Conservation (phyloP, 2,329 filamentous ascomycete genomes). For the Trichoderma polysporum region DNA sequence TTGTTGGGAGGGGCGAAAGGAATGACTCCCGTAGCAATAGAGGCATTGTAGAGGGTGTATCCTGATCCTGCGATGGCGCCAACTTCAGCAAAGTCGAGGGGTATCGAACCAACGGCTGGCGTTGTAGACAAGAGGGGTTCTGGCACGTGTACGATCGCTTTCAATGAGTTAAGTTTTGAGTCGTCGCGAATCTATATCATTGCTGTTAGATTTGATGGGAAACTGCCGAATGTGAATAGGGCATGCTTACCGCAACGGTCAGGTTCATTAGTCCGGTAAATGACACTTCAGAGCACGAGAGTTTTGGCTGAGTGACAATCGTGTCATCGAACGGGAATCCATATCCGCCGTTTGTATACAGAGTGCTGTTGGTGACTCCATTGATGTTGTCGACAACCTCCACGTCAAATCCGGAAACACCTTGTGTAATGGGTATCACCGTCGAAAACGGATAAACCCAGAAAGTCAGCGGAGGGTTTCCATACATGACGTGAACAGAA, state of each 20-base stretch:
- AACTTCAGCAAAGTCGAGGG: constrained; percentile 9
- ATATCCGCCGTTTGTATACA: constrained; percentile 19
- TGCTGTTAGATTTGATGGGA: neutral
- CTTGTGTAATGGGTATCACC: constrained; percentile 8
- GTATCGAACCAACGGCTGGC: constrained; percentile 3
- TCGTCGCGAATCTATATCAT: neutral
- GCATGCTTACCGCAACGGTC: constrained; percentile 1
- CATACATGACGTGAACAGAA: constrained; percentile 6
- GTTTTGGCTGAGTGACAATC: constrained; percentile 6
- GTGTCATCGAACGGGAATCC: constrained; percentile 22
- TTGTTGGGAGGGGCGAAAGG: neutral
- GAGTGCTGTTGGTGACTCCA: constrained; percentile 11
- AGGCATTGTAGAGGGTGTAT: constrained; percentile 19
- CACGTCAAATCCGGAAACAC: constrained; percentile 21
- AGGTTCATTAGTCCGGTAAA: constrained; percentile 7
- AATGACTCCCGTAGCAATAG: constrained; percentile 2
- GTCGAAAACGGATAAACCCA: constrained; percentile 14
- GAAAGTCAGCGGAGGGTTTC: constrained; percentile 16
- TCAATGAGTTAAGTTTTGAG: neutral
- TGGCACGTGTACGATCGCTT: neutral
- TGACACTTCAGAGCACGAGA: constrained; percentile 7
- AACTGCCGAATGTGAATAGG: neutral
- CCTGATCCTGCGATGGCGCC: constrained; percentile 2
- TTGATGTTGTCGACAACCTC: constrained; percentile 20
- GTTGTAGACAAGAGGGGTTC: neutral